Evolutionary conservation across 176 grass and related monocot genomes (phyloP).

Genomic region (Oryza officinalis): DNA sequence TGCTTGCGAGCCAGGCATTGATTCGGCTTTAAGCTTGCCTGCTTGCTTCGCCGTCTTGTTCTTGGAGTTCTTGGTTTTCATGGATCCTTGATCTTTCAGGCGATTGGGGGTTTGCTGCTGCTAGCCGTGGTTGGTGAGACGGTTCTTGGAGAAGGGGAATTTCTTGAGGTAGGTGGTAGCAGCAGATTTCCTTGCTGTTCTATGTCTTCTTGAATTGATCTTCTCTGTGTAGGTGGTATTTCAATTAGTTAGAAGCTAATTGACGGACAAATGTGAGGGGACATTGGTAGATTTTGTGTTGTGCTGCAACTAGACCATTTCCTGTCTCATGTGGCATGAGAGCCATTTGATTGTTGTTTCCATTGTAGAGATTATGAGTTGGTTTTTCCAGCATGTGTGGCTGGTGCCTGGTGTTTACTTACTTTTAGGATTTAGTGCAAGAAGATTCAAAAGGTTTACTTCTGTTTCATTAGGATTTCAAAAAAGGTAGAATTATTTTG

Average conservation of each 20-base stretch:
- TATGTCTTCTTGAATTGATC: not conserved
- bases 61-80: not conserved
- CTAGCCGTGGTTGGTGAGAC: slow-evolving; percentile 18
- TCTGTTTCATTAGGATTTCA: not conserved
- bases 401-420: not conserved
- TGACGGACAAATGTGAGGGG: slow-evolving; percentile 8
- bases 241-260: not conserved
- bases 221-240: not conserved
- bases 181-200: not conserved
- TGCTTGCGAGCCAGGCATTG: slow-evolving; percentile 35
- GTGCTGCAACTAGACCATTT: not conserved
- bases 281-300: not conserved
- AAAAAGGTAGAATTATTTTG: not conserved
- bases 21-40: slow-evolving; percentile 28
- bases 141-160: not conserved
- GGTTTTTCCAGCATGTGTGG: not conserved
- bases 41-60: too few species aligned
- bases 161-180: slow-evolving; percentile 1
- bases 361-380: not conserved
- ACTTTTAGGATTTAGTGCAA: not conserved
- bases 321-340: not conserved
- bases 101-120: not conserved
- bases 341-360: not conserved
- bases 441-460: not conserved
- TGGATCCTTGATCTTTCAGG: slow-evolving; percentile 41